Evolutionary conservation across 306 rosid species (phyloP), one percentile per base, ranked within the genome.

Genomic region (Nissolia schottii): DNA sequence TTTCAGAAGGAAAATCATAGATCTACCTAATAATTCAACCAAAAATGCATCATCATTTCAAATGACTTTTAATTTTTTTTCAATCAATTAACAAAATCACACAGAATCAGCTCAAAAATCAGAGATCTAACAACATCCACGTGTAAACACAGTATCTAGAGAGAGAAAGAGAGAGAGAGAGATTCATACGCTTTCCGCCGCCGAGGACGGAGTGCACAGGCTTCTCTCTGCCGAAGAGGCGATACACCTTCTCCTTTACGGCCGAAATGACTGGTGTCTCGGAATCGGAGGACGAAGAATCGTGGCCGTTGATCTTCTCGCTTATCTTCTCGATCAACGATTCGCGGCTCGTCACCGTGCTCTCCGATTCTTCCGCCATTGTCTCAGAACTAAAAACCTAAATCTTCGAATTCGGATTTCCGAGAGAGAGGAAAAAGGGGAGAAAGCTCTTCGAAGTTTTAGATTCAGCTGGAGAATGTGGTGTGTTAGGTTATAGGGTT

Each of bases 161-260:
- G 3, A 53, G 28, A 20, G 57, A 51, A 28, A 73, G 32, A 67
- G 23, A 58, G 38, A 27, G 18, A 61, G 25, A 77, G 28, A 16
- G 24, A 60, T 46, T 14, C 83, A 19, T 89, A 92, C 97, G 76
- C 77, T 89, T 92, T 82, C 98, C 99, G 3, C 97, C 99, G 54
- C 97, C 96, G 20, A 94, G 67, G 60, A 91, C 85, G 29, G 87
- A 78, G 68, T 91, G 96, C 29, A 89, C 88, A 0, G 97, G 96
- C 46, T 23, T 85, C 75, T 91, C 96, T 54, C 96, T 70, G 3
- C 97, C 97, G 51, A 94, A 91, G 27, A 94, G 83, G 19, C 97
- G 89, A 82, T 40, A 89, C 18, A 87, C 73, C 80, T 91, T 85
- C 15, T 80, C 68, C 88, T 87, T 85, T 4, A 68, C 31, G 0